These are phyloP conservation scores for Austroboletus eburneus DNA, from an alignment of 768 basidiomycete genomes.

Conservation along the genomic window DNA sequence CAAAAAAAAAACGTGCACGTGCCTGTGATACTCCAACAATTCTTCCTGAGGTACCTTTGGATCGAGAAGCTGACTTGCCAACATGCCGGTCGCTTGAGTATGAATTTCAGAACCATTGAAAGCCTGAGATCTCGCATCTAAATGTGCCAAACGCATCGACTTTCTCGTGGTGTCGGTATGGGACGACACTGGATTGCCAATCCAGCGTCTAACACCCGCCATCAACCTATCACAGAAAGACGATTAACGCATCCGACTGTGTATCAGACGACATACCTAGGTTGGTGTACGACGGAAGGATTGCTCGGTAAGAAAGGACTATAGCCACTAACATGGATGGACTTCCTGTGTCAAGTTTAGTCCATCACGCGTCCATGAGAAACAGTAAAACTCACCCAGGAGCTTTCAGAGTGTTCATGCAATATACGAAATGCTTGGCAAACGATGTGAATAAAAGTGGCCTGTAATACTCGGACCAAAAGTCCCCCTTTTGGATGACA, in stretches of 20 bases:
- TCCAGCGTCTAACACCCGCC: slow-evolving; percentile 77
- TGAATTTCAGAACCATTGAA: slow-evolving; percentile 27
- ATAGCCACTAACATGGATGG: slow-evolving; percentile 57
- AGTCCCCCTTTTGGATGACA: slow-evolving; percentile 59
- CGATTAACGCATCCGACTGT: slow-evolving; percentile 20
- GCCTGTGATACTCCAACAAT: slow-evolving; percentile 72
- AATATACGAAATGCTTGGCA: slow-evolving; percentile 86
- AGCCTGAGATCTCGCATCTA: slow-evolving; percentile 23
- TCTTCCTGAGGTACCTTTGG: slow-evolving; percentile 63
- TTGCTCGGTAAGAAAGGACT: slow-evolving; percentile 75
- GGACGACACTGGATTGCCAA: slow-evolving; percentile 49
- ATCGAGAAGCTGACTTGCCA: slow-evolving; percentile 56
- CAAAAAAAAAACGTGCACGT: too few relatives aligned
- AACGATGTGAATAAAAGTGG: slow-evolving; percentile 80
- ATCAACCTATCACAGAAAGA: slow-evolving; percentile 49
- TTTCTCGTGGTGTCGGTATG: slow-evolving; percentile 37
- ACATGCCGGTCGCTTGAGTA: slow-evolving; percentile 47
- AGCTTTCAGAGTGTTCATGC: slow-evolving; percentile 85
- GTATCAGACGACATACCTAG: slow-evolving; percentile 30
- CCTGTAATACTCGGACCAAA: slow-evolving; percentile 88
- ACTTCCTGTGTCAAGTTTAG: slow-evolving; percentile 48
- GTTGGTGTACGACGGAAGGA: slow-evolving; percentile 32
- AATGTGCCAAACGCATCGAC: slow-evolving; percentile 33
- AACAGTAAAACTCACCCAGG: slow-evolving; percentile 54
- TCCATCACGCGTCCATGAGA: not conserved